A percentile compares a stretch with the other conserved stretches of the same genome.
phyloP scores from a whole-genome alignment of 2,329 filamentous ascomycete genomes.

The Aspergillus fischeri region DNA sequence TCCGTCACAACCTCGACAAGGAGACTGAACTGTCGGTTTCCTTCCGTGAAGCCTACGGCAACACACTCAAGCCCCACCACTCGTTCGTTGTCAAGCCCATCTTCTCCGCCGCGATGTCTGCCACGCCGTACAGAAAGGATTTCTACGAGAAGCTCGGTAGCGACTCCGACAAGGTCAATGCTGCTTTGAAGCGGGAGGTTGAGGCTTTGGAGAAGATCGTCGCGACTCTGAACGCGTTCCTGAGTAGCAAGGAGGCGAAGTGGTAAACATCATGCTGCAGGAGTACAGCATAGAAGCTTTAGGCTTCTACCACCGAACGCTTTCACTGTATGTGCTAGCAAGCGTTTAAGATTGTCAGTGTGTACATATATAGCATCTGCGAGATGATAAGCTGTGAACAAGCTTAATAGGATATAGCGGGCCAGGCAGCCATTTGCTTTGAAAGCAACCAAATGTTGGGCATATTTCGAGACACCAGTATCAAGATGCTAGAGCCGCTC shows the following conservation, averaged over 20 bases:
- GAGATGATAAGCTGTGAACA: background rate
- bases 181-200: constrained; percentile 68
- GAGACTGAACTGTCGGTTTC: constrained; percentile 74
- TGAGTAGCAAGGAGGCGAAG: constrained; percentile 51
- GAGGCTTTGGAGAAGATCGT: constrained; percentile 73
- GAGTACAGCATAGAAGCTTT: background rate
- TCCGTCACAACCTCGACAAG: constrained; percentile 71
- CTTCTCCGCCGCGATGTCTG: constrained; percentile 89
- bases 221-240: constrained; percentile 66
- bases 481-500: background rate
- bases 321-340: background rate
- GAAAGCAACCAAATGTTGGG: background rate
- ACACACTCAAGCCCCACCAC: constrained; percentile 89
- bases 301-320: background rate
- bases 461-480: background rate
- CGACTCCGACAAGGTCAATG: constrained; percentile 52
- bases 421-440: background rate
- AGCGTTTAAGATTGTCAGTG: background rate
- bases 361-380: background rate
- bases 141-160: constrained; percentile 80
- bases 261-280: constrained; percentile 28
- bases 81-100: constrained; percentile 84
- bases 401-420: background rate
- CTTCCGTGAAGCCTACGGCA: constrained; percentile 80
- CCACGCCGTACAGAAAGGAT: constrained; percentile 86